Evolutionary conservation across 331 rosid genomes (phyloP).

Genomic region (Malus hybrid): DNA sequence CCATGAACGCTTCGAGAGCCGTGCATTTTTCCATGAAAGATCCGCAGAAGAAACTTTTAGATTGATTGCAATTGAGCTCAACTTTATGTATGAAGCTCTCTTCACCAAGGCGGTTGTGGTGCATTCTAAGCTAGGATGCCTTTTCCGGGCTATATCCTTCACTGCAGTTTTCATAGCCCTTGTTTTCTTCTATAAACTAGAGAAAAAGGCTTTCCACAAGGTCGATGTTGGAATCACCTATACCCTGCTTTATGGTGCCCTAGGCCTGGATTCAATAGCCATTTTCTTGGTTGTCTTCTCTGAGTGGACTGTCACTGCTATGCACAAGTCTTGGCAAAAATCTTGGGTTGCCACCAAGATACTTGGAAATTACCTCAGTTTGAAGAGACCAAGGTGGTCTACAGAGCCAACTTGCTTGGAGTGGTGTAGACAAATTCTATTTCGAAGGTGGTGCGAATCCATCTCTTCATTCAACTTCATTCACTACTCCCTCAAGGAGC

Average conservation of each 20-base stretch:
- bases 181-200: background rate
- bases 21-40: background rate
- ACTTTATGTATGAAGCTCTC: constrained; percentile 41
- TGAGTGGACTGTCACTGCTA: constrained; percentile 6
- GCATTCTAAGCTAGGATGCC: background rate
- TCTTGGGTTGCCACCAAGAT: background rate
- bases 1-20: constrained; percentile 23
- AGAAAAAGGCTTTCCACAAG: background rate
- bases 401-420: background rate
- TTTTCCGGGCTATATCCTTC: constrained; percentile 8
- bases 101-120: constrained; percentile 34
- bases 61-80: constrained; percentile 33
- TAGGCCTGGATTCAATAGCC: constrained; percentile 12
- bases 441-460: constrained; percentile 22
- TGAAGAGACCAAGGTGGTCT: constrained; percentile 3
- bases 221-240: constrained; percentile 26
- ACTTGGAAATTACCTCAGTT: background rate
- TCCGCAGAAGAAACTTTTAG: constrained; percentile 9
- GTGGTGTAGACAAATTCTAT: background rate
- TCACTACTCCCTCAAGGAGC: constrained; percentile 11
- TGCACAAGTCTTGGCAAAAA: background rate
- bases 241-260: constrained; percentile 26
- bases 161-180: background rate
- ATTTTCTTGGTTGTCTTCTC: background rate
- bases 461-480: constrained; percentile 21